Evolutionary conservation across 768 basidiomycete genomes (phyloP).

Genomic region (Tephrocybe sp.): DNA sequence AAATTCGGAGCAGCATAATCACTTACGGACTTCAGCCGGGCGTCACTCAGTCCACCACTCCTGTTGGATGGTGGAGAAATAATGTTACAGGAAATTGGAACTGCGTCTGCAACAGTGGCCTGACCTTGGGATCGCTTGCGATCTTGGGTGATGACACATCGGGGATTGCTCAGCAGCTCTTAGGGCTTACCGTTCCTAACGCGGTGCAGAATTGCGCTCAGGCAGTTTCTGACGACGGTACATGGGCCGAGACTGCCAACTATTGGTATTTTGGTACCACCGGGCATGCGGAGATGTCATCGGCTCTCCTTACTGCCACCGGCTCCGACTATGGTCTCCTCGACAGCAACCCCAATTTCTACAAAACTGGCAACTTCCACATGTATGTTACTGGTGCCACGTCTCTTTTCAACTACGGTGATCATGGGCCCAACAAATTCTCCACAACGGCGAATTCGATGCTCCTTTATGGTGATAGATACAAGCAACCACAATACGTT

Average conservation of each 20-base stretch:
- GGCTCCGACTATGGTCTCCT: slow-evolving; percentile 80
- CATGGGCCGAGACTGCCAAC: slow-evolving; percentile 92
- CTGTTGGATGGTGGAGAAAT: slow-evolving; percentile 77
- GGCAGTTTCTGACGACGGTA: slow-evolving; percentile 68
- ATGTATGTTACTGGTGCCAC: slow-evolving; percentile 85
- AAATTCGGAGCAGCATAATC: slow-evolving; percentile 72
- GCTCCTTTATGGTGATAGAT: slow-evolving; percentile 72
- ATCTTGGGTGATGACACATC: slow-evolving; percentile 83
- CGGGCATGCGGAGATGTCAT: slow-evolving; percentile 84
- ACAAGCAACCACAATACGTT: slow-evolving; percentile 67
- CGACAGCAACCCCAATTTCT: slow-evolving; percentile 64
- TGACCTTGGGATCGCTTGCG: slow-evolving; percentile 87
- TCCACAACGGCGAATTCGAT: slow-evolving; percentile 90
- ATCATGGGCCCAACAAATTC: slow-evolving; percentile 93
- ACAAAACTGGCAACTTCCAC: slow-evolving; percentile 79
- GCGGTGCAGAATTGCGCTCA: slow-evolving; percentile 74
- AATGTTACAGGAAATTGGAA: slow-evolving; percentile 93
- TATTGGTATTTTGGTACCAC: slow-evolving; percentile 97
- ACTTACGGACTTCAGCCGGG: slow-evolving; percentile 75
- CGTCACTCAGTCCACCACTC: slow-evolving; percentile 44
- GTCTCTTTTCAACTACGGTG: slow-evolving; percentile 81
- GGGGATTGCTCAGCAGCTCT: slow-evolving; percentile 63
- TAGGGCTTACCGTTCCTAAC: slow-evolving; percentile 68
- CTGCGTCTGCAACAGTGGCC: slow-evolving; percentile 90
- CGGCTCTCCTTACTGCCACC: slow-evolving; percentile 79